phyloP scores from a whole-genome alignment of 176 grass and related monocot genomes.

The Areca catechu region DNA sequence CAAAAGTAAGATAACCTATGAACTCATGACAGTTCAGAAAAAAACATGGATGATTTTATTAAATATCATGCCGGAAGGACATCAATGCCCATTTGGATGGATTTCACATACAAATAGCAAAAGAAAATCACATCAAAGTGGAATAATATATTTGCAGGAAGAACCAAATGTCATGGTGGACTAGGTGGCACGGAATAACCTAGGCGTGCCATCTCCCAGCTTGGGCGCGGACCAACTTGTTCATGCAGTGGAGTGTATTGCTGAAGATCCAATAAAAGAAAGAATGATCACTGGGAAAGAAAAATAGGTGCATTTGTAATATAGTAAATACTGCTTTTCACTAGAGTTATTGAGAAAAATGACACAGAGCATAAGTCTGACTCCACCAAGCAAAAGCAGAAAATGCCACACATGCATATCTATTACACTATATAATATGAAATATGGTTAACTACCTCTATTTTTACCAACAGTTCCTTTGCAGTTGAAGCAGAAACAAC shows the following conservation, averaged over 20 bases:
- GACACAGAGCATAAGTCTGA: slow-evolving; percentile 9
- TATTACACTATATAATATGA: too few relatives aligned
- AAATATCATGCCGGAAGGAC: slow-evolving; percentile 14
- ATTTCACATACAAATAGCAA: too few relatives aligned
- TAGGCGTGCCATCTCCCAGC: slow-evolving; percentile 70
- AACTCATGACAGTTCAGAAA: not conserved
- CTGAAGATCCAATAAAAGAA: slow-evolving; percentile 27
- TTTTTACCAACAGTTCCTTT: slow-evolving; percentile 61
- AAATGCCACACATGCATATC: too few relatives aligned
- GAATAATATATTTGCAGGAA: too few relatives aligned
- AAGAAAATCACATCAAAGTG: too few relatives aligned
- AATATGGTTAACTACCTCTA: slow-evolving; percentile 55
- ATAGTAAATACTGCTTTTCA: too few relatives aligned
- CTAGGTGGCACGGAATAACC: slow-evolving; percentile 43
- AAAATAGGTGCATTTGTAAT: not conserved
- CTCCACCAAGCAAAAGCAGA: not conserved
- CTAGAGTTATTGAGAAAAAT: not conserved
- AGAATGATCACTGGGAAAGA: not conserved
- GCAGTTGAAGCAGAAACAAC: slow-evolving; percentile 68
- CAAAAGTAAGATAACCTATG: too few relatives aligned
- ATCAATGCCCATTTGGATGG: too few relatives aligned
- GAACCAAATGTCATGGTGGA: slow-evolving; percentile 9
- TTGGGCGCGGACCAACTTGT: slow-evolving; percentile 54
- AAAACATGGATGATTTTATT: slow-evolving; percentile 9
- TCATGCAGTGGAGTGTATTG: slow-evolving; percentile 64